A percentile compares a stretch with the other conserved stretches of the same genome.
Evolutionary conservation across 2,329 filamentous ascomycete species (phyloP).

Genomic region (Coniochaeta ligniaria): DNA sequence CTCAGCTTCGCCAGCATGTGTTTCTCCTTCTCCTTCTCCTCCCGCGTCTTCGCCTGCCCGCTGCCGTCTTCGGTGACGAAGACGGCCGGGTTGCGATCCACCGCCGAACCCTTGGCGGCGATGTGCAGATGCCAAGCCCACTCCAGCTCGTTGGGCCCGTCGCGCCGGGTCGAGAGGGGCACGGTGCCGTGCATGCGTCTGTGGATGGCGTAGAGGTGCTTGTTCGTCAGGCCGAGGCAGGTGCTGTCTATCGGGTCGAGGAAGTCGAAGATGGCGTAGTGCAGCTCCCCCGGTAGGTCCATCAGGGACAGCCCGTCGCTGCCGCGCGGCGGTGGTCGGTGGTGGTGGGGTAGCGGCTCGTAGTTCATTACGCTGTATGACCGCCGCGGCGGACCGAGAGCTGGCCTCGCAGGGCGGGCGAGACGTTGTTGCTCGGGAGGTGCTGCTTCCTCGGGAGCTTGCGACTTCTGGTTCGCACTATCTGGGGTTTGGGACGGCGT

Average conservation of each 20-base stretch:
- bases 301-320: conserved; percentile 30
- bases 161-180: conserved; percentile 48
- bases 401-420: conserved; percentile 16
- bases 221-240: conserved; percentile 52
- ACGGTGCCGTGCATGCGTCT: conserved; percentile 47
- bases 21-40: conserved; percentile 11
- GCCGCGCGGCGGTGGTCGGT: conserved; percentile 32
- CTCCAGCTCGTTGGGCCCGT: conserved; percentile 56
- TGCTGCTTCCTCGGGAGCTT: not conserved
- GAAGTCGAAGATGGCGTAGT: conserved; percentile 53
- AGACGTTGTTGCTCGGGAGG: not conserved
- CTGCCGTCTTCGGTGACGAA: conserved; percentile 3
- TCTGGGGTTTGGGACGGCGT: not conserved
- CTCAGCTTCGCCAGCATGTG: conserved; percentile 37
- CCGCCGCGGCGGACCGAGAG: conserved; percentile 39
- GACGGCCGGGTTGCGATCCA: not conserved
- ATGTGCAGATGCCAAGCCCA: conserved; percentile 53
- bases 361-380: conserved; percentile 57
- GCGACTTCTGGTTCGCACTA: not conserved
- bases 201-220: conserved; percentile 52
- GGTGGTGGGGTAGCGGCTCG: conserved; percentile 44
- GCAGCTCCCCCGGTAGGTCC: conserved; percentile 51
- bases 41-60: conserved; percentile 5
- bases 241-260: conserved; percentile 59
- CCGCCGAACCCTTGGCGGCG: conserved; percentile 17